Base-by-base conservation (phyloP, 805 yeast species). In the Geotrichum ghanense region DNA sequence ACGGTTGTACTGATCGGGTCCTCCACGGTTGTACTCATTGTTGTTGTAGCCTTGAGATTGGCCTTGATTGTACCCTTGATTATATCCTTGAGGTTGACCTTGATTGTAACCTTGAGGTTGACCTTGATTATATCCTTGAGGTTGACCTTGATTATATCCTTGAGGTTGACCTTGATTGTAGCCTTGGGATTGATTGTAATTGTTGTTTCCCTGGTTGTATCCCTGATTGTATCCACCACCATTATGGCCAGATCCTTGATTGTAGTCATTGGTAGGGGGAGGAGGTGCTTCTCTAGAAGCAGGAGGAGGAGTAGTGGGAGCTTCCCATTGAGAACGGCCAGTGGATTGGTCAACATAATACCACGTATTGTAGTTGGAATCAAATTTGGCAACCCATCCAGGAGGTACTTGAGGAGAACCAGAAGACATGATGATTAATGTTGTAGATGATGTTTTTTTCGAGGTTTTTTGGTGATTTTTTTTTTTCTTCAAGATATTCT, bases 261-360 rank as follows among this genome's bases (percentile, higher is more conserved):
- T 31, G 37, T 31, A 31, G 6, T 41, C 44, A 7, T 24, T 22
- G 2, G 23, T 12, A 14, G 3, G 31, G 26, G 10, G 37, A 31
- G 37, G 37, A 31, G 37, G 37, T n/a, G n/a, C n/a, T n/a, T n/a
- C n/a, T n/a, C n/a, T n/a, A n/a, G n/a, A n/a, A 31, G 37, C 19
- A 31, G 37, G 19, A 5, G 10, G 12, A 12, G 12, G 92, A 92
- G 2, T 78, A 76, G 31, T 81, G 10, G 37, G 37, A 5, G 37
- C 19, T 31, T 31, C 88, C 95, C 95, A 84, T 62, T 82, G 90
- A 0, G 89, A 81, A 49, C 73, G 64, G 46, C 78, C 76, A 17
- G 82, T 72, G 7, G 65, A 56, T 53, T 81, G 65, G 52, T 82
- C 69, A 14, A 84, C 87, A 56, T 76, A 84, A 58, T 75, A 84